A percentile compares a stretch with the other conserved stretches of the same genome.
These are phyloP conservation scores for Kodamaea lidongshanica DNA, from an alignment of 805 yeast genomes.

Conservation along the genomic window DNA sequence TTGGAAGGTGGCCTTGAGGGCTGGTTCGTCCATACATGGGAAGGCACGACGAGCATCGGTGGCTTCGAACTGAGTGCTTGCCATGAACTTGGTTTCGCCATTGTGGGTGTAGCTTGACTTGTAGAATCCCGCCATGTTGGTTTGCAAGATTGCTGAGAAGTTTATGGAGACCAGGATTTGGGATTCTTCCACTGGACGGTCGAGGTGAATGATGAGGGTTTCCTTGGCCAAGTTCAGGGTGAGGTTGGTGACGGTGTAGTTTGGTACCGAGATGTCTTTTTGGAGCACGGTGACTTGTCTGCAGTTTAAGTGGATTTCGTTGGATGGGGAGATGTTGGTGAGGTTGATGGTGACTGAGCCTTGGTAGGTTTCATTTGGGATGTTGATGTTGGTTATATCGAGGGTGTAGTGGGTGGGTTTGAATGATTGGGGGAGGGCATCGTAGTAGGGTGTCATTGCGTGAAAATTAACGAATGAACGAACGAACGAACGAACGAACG, in stretches of 20 bases:
- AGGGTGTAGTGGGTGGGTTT: slow-evolving; percentile 72
- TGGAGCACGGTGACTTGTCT: slow-evolving; percentile 32
- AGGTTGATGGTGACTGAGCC: slow-evolving; percentile 48
- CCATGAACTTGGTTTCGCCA: slow-evolving; percentile 33
- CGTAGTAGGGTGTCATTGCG: slow-evolving; percentile 35
- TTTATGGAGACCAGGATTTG: slow-evolving; percentile 23
- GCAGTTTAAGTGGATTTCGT: slow-evolving; percentile 43
- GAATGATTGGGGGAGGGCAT: slow-evolving; percentile 57
- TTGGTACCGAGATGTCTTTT: slow-evolving; percentile 17
- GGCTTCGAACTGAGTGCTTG: slow-evolving; percentile 54
- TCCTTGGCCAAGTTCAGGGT: slow-evolving; percentile 50
- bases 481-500: too few species aligned
- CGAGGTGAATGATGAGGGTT: slow-evolving; percentile 55
- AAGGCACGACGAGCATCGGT: slow-evolving; percentile 55
- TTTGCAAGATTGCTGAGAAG: slow-evolving; percentile 42
- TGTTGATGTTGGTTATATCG: slow-evolving; percentile 54
- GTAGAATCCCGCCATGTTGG: slow-evolving; percentile 55
- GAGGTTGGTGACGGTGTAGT: slow-evolving; percentile 14
- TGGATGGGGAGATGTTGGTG: slow-evolving; percentile 36
- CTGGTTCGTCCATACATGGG: slow-evolving; percentile 56
- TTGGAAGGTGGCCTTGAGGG: slow-evolving; percentile 48
- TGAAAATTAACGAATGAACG: too few species aligned
- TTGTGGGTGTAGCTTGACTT: slow-evolving; percentile 38
- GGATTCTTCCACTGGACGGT: slow-evolving; percentile 18
- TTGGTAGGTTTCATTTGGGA: slow-evolving; percentile 36